Base-by-base conservation (phyloP, 352 stramenopile species). In the Peronospora belbahrii region DNA sequence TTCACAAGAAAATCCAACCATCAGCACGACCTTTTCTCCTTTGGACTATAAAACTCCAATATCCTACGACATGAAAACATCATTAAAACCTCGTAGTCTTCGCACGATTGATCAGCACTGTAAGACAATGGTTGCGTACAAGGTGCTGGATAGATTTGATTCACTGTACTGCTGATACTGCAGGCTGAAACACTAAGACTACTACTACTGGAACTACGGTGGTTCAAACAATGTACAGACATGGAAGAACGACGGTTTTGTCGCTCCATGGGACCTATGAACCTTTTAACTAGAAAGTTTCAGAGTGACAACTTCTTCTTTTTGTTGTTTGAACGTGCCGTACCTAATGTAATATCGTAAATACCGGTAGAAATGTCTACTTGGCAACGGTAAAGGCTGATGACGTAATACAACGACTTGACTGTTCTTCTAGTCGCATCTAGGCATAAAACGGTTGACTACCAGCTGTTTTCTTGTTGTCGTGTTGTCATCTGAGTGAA, bases 171-270 rank as follows among this genome's bases (percentile, higher is more conserved):
- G 38, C 56, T 56, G 30, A 42, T 66, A 25, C 60, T 69, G 36
- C 56, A 62, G 35, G 56, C 56, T 15, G 60, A 69, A 22, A 69
- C 60, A 40, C 60, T 69, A 47, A 69, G 60, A 31, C 56, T 69
- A 25, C 56, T 63, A 32, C 52, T 66, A 15, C 51, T 65, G 19
- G 59, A 65, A 45, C 49, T 65, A 30, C 50, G 50, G 15, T 47
- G 41, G 4, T 55, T 48, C 2, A 24, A 6, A 13, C 52, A 37
- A 18, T 22, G 60, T 11, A 58, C 43, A 2, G 46, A 60, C 31
- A 55, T 19, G 30, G 56, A 63, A 28, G 51, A 66, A n/a, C n/a
- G n/a, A n/a, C n/a, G n/a, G n/a, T n/a, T n/a, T n/a, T n/a, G n/a
- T n/a, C 19, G 13, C 23, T 42, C 32, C 22, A 58, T 37, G 3